phyloP scores from a whole-genome alignment of 805 yeast genomes.

The Jamesozyma gamospora region DNA sequence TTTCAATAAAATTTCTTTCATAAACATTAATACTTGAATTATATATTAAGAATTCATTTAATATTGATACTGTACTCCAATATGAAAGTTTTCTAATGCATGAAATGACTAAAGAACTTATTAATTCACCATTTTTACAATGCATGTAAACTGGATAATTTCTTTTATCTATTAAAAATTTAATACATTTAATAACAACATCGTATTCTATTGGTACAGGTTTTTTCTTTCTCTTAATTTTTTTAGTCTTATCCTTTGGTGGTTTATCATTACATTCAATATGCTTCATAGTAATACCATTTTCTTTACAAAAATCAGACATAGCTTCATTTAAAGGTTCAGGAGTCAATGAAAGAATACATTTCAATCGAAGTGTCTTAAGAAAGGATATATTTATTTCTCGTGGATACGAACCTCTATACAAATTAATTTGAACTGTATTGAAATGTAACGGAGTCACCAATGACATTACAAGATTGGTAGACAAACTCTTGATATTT shows the following conservation, averaged over 20 bases:
- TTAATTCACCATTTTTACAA: slow-evolving; percentile 84
- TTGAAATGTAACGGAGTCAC: slow-evolving; percentile 78
- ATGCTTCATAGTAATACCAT: slow-evolving; percentile 57
- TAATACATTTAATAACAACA: slow-evolving; percentile 51
- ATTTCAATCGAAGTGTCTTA: slow-evolving; percentile 50
- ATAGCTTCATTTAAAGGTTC: slow-evolving; percentile 46
- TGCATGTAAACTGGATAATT: slow-evolving; percentile 71
- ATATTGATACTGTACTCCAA: slow-evolving; percentile 84
- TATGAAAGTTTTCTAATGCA: slow-evolving; percentile 72
- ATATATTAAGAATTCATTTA: slow-evolving; percentile 72
- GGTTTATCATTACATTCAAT: slow-evolving; percentile 24
- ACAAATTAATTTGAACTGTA: slow-evolving; percentile 56
- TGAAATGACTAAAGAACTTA: slow-evolving; percentile 75
- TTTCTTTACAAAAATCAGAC: slow-evolving; percentile 40
- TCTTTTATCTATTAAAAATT: slow-evolving; percentile 46
- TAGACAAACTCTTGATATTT: too few relatives aligned
- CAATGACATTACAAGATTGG: slow-evolving; percentile 11
- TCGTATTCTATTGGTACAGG: slow-evolving; percentile 70
- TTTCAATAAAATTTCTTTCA: slow-evolving; percentile 77
- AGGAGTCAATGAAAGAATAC: slow-evolving; percentile 74
- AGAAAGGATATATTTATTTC: slow-evolving; percentile 62
- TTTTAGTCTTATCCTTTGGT: slow-evolving; percentile 15
- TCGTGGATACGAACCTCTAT: slow-evolving; percentile 83
- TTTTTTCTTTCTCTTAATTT: slow-evolving; percentile 70
- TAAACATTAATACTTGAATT: slow-evolving; percentile 70